Conservation (phyloP, 1,284 basidiomycete species). For the Porogramme epimiltina region DNA sequence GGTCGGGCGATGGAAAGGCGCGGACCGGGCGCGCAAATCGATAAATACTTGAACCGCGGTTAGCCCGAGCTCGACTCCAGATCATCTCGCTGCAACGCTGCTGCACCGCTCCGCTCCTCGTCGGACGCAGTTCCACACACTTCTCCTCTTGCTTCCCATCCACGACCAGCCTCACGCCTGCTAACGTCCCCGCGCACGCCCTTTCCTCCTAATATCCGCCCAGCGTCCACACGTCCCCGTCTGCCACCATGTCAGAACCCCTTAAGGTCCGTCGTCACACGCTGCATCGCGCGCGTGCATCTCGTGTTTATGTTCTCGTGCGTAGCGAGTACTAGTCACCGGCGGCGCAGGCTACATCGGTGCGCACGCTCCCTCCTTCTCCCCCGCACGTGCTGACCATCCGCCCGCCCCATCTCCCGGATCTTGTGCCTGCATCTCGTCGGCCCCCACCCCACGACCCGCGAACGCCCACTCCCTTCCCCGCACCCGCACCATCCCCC, state of each 20-base stretch:
- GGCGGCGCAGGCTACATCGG: slow-evolving; percentile 88
- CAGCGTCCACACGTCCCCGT: neutral
- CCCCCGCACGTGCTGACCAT: too few species aligned
- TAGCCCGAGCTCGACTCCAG: neutral
- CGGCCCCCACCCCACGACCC: neutral
- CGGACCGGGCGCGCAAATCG: neutral
- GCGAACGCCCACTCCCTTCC: neutral
- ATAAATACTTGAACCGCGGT: neutral
- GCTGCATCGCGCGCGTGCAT: neutral
- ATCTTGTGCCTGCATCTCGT: neutral
- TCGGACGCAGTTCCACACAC: too few species aligned
- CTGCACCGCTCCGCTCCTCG: too few species aligned
- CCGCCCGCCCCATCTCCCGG: too few species aligned
- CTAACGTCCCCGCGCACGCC: too few species aligned
- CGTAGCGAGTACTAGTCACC: slow-evolving; percentile 74
- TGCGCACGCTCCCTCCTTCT: slow-evolving; percentile 31
- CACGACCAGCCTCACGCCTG: neutral
- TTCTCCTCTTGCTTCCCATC: neutral
- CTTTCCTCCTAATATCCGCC: too few species aligned
- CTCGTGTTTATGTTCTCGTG: slow-evolving; percentile 6
- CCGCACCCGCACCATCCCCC: neutral
- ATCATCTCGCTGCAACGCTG: neutral
- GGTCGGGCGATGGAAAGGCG: neutral
- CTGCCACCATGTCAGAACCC: slow-evolving; percentile 26
- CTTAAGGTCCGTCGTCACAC: slow-evolving; percentile 43